Evolutionary conservation across 2,329 filamentous ascomycete genomes (phyloP).

Genomic region (Aspergillus quadricinctus): DNA sequence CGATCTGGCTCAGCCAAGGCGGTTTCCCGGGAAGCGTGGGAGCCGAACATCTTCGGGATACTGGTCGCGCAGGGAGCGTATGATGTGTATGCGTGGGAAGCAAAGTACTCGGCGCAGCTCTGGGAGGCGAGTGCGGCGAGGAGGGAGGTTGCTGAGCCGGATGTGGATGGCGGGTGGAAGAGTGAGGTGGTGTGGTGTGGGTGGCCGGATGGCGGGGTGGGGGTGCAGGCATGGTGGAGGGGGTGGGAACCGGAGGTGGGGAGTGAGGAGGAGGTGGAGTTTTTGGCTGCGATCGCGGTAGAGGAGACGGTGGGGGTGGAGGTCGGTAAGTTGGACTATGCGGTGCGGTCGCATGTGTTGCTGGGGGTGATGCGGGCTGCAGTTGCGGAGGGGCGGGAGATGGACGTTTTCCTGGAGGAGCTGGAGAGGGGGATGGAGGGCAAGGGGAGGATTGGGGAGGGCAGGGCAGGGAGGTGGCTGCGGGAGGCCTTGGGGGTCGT

Average conservation of each 20-base stretch:
- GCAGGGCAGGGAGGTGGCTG: slow-evolving; percentile 12
- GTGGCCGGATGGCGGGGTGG: slow-evolving; percentile 18
- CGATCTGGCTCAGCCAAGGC: neutral
- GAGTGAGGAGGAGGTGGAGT: slow-evolving; percentile 18
- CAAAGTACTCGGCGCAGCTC: slow-evolving; percentile 10
- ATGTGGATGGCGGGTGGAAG: slow-evolving; percentile 10
- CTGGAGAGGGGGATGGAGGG: slow-evolving; percentile 17
- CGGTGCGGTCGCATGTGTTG: slow-evolving; percentile 17
- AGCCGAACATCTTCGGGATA: slow-evolving; percentile 10
- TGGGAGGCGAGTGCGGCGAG: slow-evolving; percentile 7
- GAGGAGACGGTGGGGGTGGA: slow-evolving; percentile 16
- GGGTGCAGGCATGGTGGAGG: slow-evolving; percentile 14
- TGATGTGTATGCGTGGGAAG: slow-evolving; percentile 14
- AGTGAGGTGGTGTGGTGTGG: slow-evolving; percentile 16
- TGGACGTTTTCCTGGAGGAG: slow-evolving; percentile 13
- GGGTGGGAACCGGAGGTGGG: slow-evolving; percentile 19
- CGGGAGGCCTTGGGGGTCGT: slow-evolving; percentile 15
- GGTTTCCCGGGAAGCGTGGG: slow-evolving; percentile 7
- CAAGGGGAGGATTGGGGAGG: slow-evolving; percentile 12
- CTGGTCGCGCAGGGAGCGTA: slow-evolving; percentile 10
- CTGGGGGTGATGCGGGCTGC: slow-evolving; percentile 18
- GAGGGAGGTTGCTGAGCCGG: slow-evolving; percentile 9
- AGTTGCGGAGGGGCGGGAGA: slow-evolving; percentile 11
- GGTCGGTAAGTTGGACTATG: slow-evolving; percentile 14
- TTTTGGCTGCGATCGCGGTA: slow-evolving; percentile 17